Base-by-base conservation (phyloP, 768 basidiomycete species). In the Trametes meyenii region DNA sequence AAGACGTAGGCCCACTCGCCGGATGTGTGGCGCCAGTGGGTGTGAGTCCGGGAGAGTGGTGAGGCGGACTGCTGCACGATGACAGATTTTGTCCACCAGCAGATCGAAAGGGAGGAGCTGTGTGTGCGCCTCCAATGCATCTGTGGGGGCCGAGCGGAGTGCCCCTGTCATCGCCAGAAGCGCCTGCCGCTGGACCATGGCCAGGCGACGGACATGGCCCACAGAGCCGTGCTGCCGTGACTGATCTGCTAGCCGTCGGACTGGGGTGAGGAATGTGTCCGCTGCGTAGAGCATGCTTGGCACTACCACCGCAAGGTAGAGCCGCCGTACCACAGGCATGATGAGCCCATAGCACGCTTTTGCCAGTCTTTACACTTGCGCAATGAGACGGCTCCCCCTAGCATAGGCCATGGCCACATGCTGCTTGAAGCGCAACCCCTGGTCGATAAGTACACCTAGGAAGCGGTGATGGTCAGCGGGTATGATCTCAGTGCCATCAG, bases 271-370 rank as follows among this genome's bases (percentile, higher is more conserved):
- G 42, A 54, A 65, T 0, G 50, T 44, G 40, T 60, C 59, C 6
- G 55, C 59, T 4, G 63, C 72, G 51, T 77, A 78, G 21, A 74
- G 64, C 63, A 76, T 74, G 24, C 68, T 70, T 0, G 75, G 74
- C 3, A 73, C 50, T 0, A 66, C 69, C 0, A 71, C 62, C 1
- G 69, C 43, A 1, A 70, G 45, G 55, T 75, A 78, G 19, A 75
- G 57, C n/a, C 61, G 52, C 14, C 70, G 45, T 14, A 71, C 56
- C 29, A 66, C 40, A 0, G 42, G 44, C 16, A 58, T 23, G 1
- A 60, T 10, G 0, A 73, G 61, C 0, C 76, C 75, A 4, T 51
- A 62, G 5, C 65, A 51, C 1, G 57, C 54, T 17, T 59, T 63
- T 12, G 69, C 65, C 10, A 77, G 21, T 1, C 71, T 38, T 4